Percentiles rank a stretch among this genome's conserved stretches.
Conservation (phyloP, 2,329 filamentous ascomycete species). For the Scedosporium minutisporum region DNA sequence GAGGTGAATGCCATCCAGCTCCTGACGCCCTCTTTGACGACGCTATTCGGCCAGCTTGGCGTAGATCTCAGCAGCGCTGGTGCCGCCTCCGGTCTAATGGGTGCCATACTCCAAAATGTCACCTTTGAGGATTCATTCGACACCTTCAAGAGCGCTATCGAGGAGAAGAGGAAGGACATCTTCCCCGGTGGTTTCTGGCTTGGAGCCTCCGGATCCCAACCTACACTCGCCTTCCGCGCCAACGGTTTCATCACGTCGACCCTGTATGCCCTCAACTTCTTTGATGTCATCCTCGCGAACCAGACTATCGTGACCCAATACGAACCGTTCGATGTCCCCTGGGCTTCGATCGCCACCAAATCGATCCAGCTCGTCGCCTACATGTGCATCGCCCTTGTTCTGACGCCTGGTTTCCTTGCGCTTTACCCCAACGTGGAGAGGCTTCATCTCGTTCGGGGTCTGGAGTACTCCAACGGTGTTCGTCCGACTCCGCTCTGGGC, state of each 20-base stretch:
- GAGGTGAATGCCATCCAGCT: constrained; percentile 9
- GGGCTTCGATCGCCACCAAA: constrained; percentile 57
- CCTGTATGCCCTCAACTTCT: constrained; percentile 54
- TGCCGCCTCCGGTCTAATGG: not conserved
- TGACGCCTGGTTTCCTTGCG: constrained; percentile 78
- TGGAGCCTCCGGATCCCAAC: constrained; percentile 45
- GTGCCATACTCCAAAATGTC: not conserved
- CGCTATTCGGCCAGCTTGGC: not conserved
- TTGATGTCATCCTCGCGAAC: constrained; percentile 58
- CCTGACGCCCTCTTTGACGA: not conserved
- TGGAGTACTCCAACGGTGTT: constrained; percentile 90
- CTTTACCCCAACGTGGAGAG: constrained; percentile 84
- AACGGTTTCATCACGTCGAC: constrained; percentile 48
- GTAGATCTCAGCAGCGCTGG: not conserved
- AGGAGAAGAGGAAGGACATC: constrained; percentile 53
- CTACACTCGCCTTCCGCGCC: constrained; percentile 63
- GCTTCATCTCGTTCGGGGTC: constrained; percentile 64
- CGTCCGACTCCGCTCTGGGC: constrained; percentile 74
- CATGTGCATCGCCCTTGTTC: constrained; percentile 66
- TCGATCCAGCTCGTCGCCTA: constrained; percentile 74
- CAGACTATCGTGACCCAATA: constrained; percentile 63
- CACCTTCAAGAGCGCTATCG: constrained; percentile 58
- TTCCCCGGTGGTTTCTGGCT: constrained; percentile 76
- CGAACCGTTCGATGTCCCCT: constrained; percentile 66
- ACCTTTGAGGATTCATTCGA: not conserved